Conservation (phyloP, 106 monocot genomes). For the Allium sativum region DNA sequence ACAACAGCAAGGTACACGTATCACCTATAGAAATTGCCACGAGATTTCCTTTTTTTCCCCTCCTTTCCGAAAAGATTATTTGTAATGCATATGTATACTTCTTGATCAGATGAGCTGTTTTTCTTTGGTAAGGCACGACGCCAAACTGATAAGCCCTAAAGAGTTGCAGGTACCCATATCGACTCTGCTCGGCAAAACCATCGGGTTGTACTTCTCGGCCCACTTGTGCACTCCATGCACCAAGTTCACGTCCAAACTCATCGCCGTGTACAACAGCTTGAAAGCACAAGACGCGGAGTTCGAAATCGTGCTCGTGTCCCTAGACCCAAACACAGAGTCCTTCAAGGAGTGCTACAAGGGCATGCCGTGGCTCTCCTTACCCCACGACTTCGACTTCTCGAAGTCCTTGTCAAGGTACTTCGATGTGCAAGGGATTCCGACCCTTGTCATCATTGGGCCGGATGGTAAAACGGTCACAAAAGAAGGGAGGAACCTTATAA, state of each 20-base stretch:
- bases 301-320: slow-evolving; percentile 44
- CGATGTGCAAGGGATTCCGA: slow-evolving; percentile 28
- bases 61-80: too few relatives aligned
- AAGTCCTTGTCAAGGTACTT: slow-evolving; percentile 31
- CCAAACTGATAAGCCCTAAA: slow-evolving; percentile 3
- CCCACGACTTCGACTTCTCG: slow-evolving; percentile 17
- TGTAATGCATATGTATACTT: too few relatives aligned
- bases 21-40: background rate
- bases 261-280: slow-evolving; percentile 22
- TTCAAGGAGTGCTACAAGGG: slow-evolving; percentile 21
- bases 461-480: slow-evolving; percentile 43
- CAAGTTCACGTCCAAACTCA: slow-evolving; percentile 39
- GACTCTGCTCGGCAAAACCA: slow-evolving; percentile 37
- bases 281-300: slow-evolving; percentile 30
- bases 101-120: background rate
- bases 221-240: slow-evolving; percentile 34
- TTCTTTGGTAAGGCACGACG: slow-evolving; percentile 1
- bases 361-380: slow-evolving; percentile 63
- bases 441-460: slow-evolving; percentile 33
- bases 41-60: too few relatives aligned
- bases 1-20: slow-evolving; percentile 23
- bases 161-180: slow-evolving; percentile 44
- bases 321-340: slow-evolving; percentile 30
- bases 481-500: slow-evolving; percentile 42
- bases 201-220: slow-evolving; percentile 59